Evolutionary conservation across 345 rosid genomes (phyloP), one percentile per base, ranked within the genome.

Genomic region (Linum trigynum): DNA sequence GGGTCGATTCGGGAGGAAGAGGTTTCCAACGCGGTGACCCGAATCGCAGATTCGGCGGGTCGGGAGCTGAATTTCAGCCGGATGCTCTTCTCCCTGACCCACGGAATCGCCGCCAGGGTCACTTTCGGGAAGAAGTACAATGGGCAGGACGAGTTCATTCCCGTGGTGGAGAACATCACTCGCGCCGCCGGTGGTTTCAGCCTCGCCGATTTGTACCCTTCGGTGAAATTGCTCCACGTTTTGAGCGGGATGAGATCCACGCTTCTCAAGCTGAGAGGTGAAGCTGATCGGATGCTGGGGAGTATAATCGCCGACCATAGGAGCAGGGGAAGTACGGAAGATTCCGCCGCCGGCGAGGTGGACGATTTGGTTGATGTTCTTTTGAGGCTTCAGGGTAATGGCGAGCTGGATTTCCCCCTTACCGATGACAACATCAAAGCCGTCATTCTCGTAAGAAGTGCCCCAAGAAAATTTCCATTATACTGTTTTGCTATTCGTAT

Each of bases 361-460:
- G 53, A 48, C 14, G 53, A 48, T 75, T 65, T 83, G 16, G 45
- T 83, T 2, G 53, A 48, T 48, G 53, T 48, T 48, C 53, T 48
- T 4, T 48, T 48, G 11, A 48, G 14, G 53, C 53, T 48, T 10
- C 53, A 48, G 53, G 11, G 11, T 7, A 9, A 15, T 48, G 53
- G 53, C 12, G 53, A 48, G 9, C 53, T 48, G 9, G 53, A 48
- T 3, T 48, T 48, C 11, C 53, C 53, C 3, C 7, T 48, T 15
- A 48, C 53, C 14, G 53, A 48, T 10, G 11, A 2, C 11, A 48
- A 48, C 14, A 48, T 48, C 53, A 48, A 48, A 10, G 53, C 53
- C 53, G 53, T 48, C 53, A 48, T 48, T 48, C 53, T 48, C 14
- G 53, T 48, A 48, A 48, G 15, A 59, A 15, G 17, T 17, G 6